Conservation (phyloP, 768 basidiomycete genomes). For the Holtermannia corniformis region DNA sequence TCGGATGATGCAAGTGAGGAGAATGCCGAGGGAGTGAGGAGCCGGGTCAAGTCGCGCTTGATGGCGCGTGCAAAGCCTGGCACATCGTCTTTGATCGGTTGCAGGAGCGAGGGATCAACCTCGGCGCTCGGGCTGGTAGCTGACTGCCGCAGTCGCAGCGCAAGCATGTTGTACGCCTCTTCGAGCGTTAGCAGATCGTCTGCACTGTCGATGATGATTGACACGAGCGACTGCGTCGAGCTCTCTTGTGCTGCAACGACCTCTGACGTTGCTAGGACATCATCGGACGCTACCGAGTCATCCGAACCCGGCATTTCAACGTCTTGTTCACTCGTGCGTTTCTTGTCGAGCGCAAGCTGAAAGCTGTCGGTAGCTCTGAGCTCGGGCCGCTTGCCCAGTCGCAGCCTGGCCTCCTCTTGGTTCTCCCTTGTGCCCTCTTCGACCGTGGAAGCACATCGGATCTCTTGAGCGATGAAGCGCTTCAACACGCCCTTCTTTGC, state of each 20-base stretch:
- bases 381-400: conserved; percentile 26
- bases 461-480: conserved; percentile 11
- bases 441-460: conserved; percentile 28
- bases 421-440: conserved; percentile 37
- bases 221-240: conserved; percentile 25
- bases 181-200: conserved; percentile 39
- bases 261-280: neutral
- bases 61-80: conserved; percentile 32
- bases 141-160: conserved; percentile 15
- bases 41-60: conserved; percentile 26
- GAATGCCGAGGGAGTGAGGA: conserved; percentile 25
- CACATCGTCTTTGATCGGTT: conserved; percentile 25
- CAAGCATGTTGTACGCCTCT: conserved; percentile 36
- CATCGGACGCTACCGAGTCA: conserved; percentile 10
- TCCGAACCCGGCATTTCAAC: conserved; percentile 20
- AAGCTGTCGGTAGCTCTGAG: conserved; percentile 29
- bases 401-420: conserved; percentile 32
- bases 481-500: conserved; percentile 22
- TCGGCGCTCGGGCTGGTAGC: conserved; percentile 1
- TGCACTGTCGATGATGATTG: conserved; percentile 31
- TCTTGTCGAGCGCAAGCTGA: conserved; percentile 14
- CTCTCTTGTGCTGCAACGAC: neutral
- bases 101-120: neutral
- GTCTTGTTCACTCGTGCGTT: neutral
- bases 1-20: conserved; percentile 5